Evolutionary conservation across 176 grass and related monocot genomes (phyloP).

Genomic region (Phoenix roebelenii): DNA sequence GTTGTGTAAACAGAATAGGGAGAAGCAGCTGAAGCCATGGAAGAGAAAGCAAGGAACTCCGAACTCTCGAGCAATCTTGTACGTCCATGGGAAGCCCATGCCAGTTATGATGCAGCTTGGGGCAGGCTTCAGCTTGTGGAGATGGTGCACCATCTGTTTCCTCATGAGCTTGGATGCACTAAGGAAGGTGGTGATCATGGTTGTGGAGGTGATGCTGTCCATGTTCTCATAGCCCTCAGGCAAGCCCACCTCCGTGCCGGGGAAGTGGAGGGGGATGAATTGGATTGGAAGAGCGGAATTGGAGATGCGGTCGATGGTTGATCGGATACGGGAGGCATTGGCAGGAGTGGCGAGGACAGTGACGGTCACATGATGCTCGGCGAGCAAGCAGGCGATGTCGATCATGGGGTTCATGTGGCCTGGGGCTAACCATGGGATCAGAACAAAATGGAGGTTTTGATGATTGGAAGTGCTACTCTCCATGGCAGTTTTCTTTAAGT

Average conservation of each 20-base stretch:
- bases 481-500: constrained; percentile 8
- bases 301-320: constrained; percentile 22
- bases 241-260: constrained; percentile 24
- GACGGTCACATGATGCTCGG: constrained; percentile 28
- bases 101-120: constrained; percentile 50
- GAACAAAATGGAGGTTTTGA: constrained; percentile 37
- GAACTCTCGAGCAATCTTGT: constrained; percentile 26
- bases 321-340: constrained; percentile 24
- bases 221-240: constrained; percentile 42
- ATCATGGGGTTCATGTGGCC: constrained; percentile 46
- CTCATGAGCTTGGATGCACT: constrained; percentile 26
- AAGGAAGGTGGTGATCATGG: constrained; percentile 29
- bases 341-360: constrained; percentile 49
- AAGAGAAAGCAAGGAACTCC: constrained; percentile 54
- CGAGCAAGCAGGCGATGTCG: constrained; percentile 55
- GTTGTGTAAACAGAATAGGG: constrained; percentile 34
- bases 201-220: constrained; percentile 22
- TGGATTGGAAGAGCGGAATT: constrained; percentile 4
- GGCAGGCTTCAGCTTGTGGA: not conserved
- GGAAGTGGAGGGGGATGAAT: constrained; percentile 47
- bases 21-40: constrained; percentile 59
- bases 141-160: constrained; percentile 19
- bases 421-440: constrained; percentile 48
- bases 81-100: constrained; percentile 36
- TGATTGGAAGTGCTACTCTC: not conserved